Evolutionary conservation across 163 green algal genomes (phyloP), one percentile per base, ranked within the genome.

Genomic region (Scenedesmus sp.): DNA sequence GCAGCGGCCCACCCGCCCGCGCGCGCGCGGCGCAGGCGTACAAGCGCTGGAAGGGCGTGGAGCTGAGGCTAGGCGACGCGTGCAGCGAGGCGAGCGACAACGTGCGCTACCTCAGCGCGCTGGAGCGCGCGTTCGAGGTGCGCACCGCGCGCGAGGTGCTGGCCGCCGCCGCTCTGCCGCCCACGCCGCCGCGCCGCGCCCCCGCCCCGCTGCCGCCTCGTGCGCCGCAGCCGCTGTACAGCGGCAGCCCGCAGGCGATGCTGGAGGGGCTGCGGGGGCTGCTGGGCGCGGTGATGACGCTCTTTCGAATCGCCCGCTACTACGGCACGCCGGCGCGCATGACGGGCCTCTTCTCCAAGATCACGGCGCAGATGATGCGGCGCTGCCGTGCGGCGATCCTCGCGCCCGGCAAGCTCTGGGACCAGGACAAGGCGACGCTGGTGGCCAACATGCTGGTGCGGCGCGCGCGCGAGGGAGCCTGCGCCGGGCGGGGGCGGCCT

Each of bases 41-140:
- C 77, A 88, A 86, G 60, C 86, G 83, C 9, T 98, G 94, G 94
- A 93, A 93, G 63, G 86, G 22, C 6, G 29, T 81, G 2, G 74
- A 81, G 74, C 63, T 89, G 53, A 57, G 77, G 74, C 79, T 97
- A 42, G 94, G 91, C 15, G 94, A 98, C 70, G 93, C 90, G 4
- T 88, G 89, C 31, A 94, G 94, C 28, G 94, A 98, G 84, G 88
- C 92, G 24, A 94, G 94, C 81, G 93, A 97, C 80, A 98, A 96
- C 44, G 89, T 97, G 42, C 95, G 95, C 84, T 98, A 97, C 87
- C 85, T 98, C 42, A 83, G 82, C 26, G 96, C 92, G 4, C 83
- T 98, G 80, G 92, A 97, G 82, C 91, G 90, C 78, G 88, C 83
- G 34, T 70, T 97, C 60, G 92, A 95, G 90, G 72, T 80, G 60